Percentiles rank a stretch among this genome's conserved stretches.
Evolutionary conservation across 805 yeast genomes (phyloP).

Genomic region (Saccharomycopsis malanga): DNA sequence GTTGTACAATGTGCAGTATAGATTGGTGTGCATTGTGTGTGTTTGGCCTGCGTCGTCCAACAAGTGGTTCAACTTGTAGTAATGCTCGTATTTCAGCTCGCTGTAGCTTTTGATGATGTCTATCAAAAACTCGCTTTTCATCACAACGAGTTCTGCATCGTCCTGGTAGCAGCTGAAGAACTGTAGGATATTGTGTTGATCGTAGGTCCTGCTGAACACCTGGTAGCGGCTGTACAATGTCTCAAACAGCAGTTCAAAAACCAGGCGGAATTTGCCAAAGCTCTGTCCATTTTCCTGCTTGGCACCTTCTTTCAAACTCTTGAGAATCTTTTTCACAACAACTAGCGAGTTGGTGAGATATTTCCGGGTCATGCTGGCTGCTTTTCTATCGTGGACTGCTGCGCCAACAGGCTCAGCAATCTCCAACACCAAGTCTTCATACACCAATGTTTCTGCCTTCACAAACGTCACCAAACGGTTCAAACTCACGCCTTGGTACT

Average conservation of each 20-base stretch:
- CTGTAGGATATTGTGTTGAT: constrained; percentile 2
- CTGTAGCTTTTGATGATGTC: constrained; percentile 8
- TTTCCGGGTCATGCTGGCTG: neutral
- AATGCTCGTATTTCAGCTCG: constrained; percentile 15
- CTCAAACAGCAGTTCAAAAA: constrained; percentile 14
- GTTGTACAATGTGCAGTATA: constrained; percentile 11
- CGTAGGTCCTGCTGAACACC: neutral
- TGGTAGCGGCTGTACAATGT: constrained; percentile 3
- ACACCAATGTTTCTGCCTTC: neutral
- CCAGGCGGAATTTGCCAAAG: neutral
- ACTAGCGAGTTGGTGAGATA: constrained; percentile 10
- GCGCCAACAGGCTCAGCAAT: neutral
- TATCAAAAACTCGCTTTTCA: constrained; percentile 15
- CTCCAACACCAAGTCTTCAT: neutral
- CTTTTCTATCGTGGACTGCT: neutral
- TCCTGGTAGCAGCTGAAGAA: constrained; percentile 18
- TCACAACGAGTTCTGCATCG: constrained; percentile 1
- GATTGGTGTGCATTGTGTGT: neutral
- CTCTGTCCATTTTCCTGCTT: neutral
- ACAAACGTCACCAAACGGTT: constrained; percentile 16
- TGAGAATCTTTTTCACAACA: constrained; percentile 6
- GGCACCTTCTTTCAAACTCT: constrained; percentile 2
- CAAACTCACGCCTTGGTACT: constrained; percentile 12
- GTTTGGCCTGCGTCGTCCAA: neutral
- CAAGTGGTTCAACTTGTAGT: constrained; percentile 3